phyloP scores from a whole-genome alignment of 495 filamentous ascomycete genomes.

The Amphirosellinia nigrospora region DNA sequence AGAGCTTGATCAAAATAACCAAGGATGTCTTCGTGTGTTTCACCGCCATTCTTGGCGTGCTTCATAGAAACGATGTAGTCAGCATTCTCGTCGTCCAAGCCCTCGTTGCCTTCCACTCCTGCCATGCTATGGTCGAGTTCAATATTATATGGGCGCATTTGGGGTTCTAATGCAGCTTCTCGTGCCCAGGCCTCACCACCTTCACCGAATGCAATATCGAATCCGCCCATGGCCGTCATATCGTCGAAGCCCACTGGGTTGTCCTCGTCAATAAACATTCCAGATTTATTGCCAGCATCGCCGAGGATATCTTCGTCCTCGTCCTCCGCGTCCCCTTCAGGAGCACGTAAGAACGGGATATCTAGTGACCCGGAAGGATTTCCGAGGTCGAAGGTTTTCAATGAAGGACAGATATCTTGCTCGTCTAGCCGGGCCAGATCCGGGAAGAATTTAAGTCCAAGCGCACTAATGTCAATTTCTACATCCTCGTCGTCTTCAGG shows the following conservation, averaged over 20 bases:
- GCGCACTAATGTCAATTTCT: constrained; percentile 76
- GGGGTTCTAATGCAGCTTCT: constrained; percentile 69
- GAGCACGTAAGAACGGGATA: constrained; percentile 88
- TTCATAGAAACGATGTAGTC: constrained; percentile 76
- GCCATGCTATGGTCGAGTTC: constrained; percentile 58
- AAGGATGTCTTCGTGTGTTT: constrained; percentile 87
- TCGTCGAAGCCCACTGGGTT: constrained; percentile 82
- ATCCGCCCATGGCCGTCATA: constrained; percentile 74
- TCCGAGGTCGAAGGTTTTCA: constrained; percentile 91
- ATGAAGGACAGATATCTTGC: constrained; percentile 92
- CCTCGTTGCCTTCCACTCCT: constrained; percentile 65
- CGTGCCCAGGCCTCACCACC: constrained; percentile 76
- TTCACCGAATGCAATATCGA: constrained; percentile 79
- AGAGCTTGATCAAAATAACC: constrained; percentile 96
- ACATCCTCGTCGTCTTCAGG: constrained; percentile 61
- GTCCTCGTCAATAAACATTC: constrained; percentile 83
- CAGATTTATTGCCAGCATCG: constrained; percentile 69
- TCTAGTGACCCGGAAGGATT: constrained; percentile 82
- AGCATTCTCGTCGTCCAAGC: constrained; percentile 63
- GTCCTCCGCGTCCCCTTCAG: constrained; percentile 69
- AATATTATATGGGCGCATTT: constrained; percentile 63
- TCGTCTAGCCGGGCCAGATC: constrained; percentile 75
- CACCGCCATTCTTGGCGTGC: constrained; percentile 62
- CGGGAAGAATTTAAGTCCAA: constrained; percentile 86
- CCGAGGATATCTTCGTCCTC: constrained; percentile 59